Base-by-base conservation (phyloP, 2,329 filamentous ascomycete genomes). In the Paradendryphiella salina region DNA sequence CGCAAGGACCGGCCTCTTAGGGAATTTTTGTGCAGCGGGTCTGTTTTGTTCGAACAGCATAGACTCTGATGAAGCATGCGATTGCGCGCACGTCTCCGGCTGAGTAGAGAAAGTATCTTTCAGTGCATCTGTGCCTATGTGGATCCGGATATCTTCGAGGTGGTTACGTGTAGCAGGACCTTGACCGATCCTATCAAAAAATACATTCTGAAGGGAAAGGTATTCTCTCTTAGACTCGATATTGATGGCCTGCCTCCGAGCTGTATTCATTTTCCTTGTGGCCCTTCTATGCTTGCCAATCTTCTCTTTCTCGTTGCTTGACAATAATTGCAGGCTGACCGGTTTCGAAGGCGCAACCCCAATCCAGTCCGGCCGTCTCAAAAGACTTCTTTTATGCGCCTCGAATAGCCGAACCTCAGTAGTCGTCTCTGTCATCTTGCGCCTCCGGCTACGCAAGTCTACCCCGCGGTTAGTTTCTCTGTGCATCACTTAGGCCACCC, bases 11-110 rank as follows among this genome's bases (percentile, higher is more conserved):
- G 34, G 14, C 31, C 50, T 46, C 41, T 36, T 38, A 28, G 17
- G 28, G 23, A 15, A 18, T 38, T 39, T 45, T 36, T 40, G 43
- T 53, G 52, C 50, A 43, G 58, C 50, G 29, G 46, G 15, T 17
- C 38, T 40, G 44, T 67, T 55, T 40, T 69, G 57, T 41, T 72
- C 71, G 43, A 74, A 70, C 8, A 74, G 61, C 70, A 75, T 74
- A 18, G 60, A 46, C 26, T 73, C 69, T 7, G 70, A 71, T 13
- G 62, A 68, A 32, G 54, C 56, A 21, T 52, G 50, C 14, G 55
- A 59, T n/a, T 40, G 45, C 26, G 36, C 37, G 28, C 38, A 48
- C 37, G 41, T 48, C 31, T 46, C 33, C 11, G 39, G 47, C 32
- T 56, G 54, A 34, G 46, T 59, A 33, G 60, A 59, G n/a, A 50